phyloP scores from a whole-genome alignment of 2,329 filamentous ascomycete species.

The Ceratocystis colombiana region DNA sequence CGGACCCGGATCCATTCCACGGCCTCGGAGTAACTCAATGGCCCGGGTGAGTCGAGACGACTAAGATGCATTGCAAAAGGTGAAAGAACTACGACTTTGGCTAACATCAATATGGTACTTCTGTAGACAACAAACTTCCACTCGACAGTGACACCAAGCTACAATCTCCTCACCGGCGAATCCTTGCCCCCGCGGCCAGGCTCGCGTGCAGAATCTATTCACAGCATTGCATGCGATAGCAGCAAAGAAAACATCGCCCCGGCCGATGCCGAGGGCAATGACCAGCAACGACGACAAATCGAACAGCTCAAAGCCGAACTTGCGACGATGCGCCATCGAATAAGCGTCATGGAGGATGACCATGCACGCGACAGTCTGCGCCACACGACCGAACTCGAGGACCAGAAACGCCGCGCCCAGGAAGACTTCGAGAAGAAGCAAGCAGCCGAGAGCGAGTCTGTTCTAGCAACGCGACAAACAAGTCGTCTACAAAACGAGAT shows the following conservation, averaged over 20 bases:
- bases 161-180: slow-evolving; percentile 49
- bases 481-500: slow-evolving; percentile 45
- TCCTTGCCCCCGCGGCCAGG: slow-evolving; percentile 31
- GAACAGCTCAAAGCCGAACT: slow-evolving; percentile 85
- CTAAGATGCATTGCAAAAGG: background rate
- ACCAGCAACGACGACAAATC: slow-evolving; percentile 46
- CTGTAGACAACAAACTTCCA: slow-evolving; percentile 17
- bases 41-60: slow-evolving; percentile 16
- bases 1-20: slow-evolving; percentile 19
- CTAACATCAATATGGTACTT: slow-evolving; percentile 27
- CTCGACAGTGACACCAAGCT: slow-evolving; percentile 36
- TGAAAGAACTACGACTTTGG: slow-evolving; percentile 29
- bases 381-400: slow-evolving; percentile 74
- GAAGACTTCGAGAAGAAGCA: slow-evolving; percentile 65
- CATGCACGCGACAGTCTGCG: slow-evolving; percentile 68
- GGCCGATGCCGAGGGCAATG: slow-evolving; percentile 49
- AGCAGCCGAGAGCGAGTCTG: slow-evolving; percentile 46
- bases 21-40: slow-evolving; percentile 19
- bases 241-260: slow-evolving; percentile 52
- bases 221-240: slow-evolving; percentile 46
- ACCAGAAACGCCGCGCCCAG: slow-evolving; percentile 69
- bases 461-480: slow-evolving; percentile 41
- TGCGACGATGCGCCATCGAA: slow-evolving; percentile 75
- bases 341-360: slow-evolving; percentile 80
- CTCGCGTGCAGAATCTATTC: slow-evolving; percentile 38